Percentiles rank a stretch among this genome's conserved stretches.
Conservation (phyloP, 148 eudicot species). For the Silene uniflora region DNA sequence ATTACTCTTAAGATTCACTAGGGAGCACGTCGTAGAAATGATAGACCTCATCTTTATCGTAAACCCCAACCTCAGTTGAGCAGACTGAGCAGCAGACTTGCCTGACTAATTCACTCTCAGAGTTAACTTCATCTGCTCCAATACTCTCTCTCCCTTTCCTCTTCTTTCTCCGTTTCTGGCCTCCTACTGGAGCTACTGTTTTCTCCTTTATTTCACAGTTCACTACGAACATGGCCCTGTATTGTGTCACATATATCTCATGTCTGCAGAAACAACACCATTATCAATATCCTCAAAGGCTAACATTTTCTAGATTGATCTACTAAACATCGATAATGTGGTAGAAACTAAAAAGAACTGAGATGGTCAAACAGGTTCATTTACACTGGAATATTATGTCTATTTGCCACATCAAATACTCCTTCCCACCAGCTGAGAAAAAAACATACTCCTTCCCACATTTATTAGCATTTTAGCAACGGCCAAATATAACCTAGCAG, state of each 20-base stretch:
- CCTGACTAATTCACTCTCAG: constrained; percentile 33
- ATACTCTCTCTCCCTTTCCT: constrained; percentile 28
- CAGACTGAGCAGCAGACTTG: constrained; percentile 78
- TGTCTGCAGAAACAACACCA: constrained; percentile 43
- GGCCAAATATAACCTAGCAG: too few species aligned
- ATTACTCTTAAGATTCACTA: constrained; percentile 49
- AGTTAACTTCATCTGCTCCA: constrained; percentile 16
- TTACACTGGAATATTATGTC: background rate
- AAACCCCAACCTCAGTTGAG: constrained; percentile 74
- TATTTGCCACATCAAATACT: background rate
- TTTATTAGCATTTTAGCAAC: too few species aligned
- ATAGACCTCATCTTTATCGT: constrained; percentile 88
- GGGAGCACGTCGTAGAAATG: constrained; percentile 87
- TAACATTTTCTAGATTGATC: background rate
- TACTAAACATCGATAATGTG: background rate
- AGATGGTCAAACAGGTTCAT: background rate
- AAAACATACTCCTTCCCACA: background rate
- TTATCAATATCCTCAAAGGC: background rate
- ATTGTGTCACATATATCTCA: constrained; percentile 68
- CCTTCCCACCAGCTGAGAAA: background rate
- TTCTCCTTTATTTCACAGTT: constrained; percentile 55
- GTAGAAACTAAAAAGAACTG: background rate
- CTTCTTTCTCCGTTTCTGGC: constrained; percentile 47
- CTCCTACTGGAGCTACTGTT: constrained; percentile 35
- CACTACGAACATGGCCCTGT: constrained; percentile 71